phyloP scores from a whole-genome alignment of 1,139 yeast species.

The Chernovozyma aurita region DNA sequence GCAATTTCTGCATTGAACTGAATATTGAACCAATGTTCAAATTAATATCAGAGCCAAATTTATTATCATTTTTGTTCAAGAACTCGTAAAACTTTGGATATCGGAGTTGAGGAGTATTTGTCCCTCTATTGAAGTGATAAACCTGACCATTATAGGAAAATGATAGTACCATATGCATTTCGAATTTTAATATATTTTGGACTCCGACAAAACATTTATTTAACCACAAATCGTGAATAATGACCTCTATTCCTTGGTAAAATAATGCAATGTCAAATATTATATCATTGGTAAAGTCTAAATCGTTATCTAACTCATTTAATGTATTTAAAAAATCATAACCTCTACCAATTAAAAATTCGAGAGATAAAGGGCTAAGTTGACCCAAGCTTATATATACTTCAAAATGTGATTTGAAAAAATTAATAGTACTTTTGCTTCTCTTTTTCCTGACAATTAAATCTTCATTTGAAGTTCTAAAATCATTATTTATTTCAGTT shows the following conservation, averaged over 20 bases:
- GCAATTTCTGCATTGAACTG: slow-evolving; percentile 4
- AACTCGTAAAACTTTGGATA: slow-evolving; percentile 23
- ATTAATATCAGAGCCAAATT: neutral
- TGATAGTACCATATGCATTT: slow-evolving; percentile 14
- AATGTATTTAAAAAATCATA: slow-evolving; percentile 1
- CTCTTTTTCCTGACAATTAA: neutral
- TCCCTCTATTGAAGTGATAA: slow-evolving; percentile 8
- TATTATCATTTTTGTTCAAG: slow-evolving; percentile 5
- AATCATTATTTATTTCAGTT: neutral
- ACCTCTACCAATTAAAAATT: neutral
- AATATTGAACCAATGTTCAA: slow-evolving; percentile 4
- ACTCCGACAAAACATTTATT: slow-evolving; percentile 12
- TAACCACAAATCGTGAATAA: slow-evolving; percentile 16
- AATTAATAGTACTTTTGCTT: neutral
- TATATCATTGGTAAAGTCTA: slow-evolving; percentile 3
- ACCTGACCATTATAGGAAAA: slow-evolving; percentile 7
- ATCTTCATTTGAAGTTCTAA: neutral
- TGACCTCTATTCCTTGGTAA: slow-evolving; percentile 12
- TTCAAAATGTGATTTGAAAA: slow-evolving; percentile 3
- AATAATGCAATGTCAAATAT: slow-evolving; percentile 4
- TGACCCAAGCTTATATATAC: neutral
- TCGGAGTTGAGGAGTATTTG: slow-evolving; percentile 21
- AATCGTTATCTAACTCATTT: neutral
- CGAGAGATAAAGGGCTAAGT: neutral
- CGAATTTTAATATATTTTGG: slow-evolving; percentile 16